These are phyloP conservation scores for Coemansia sp. DNA, from an alignment of 192 early-diverging fungal genomes.

Conservation along the genomic window DNA sequence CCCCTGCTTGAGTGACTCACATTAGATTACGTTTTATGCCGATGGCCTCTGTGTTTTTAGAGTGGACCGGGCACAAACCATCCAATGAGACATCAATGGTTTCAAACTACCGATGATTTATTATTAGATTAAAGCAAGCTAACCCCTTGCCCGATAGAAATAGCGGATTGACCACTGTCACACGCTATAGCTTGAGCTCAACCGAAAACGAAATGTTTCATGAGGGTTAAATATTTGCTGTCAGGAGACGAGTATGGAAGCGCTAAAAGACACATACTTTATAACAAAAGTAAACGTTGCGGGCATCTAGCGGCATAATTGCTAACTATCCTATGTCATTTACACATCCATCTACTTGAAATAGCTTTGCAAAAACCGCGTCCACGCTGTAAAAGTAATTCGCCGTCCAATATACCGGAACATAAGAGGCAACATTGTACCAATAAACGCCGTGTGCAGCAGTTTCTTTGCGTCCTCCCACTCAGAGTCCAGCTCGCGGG, in stretches of 20 bases:
- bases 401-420: slow-evolving; percentile 44
- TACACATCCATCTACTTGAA: slow-evolving; percentile 9
- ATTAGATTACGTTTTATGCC: neutral
- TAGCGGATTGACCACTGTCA: too few relatives aligned
- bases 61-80: neutral
- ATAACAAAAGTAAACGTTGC: too few relatives aligned
- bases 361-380: slow-evolving; percentile 29
- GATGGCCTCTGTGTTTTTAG: neutral
- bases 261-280: too few relatives aligned
- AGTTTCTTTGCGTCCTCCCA: slow-evolving; percentile 52
- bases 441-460: slow-evolving; percentile 41
- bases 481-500: slow-evolving; percentile 22
- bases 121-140: too few relatives aligned
- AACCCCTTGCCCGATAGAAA: too few relatives aligned
- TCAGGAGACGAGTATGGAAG: too few relatives aligned
- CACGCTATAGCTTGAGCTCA: too few relatives aligned
- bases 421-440: slow-evolving; percentile 39
- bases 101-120: too few relatives aligned
- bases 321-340: too few relatives aligned
- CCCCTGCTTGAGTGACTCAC: neutral
- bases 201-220: too few relatives aligned
- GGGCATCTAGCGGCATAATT: too few relatives aligned
- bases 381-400: slow-evolving; percentile 40
- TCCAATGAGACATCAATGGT: neutral
- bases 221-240: too few relatives aligned